Conservation (phyloP, 495 filamentous ascomycete genomes). For the Astrothelium macrocarpum region DNA sequence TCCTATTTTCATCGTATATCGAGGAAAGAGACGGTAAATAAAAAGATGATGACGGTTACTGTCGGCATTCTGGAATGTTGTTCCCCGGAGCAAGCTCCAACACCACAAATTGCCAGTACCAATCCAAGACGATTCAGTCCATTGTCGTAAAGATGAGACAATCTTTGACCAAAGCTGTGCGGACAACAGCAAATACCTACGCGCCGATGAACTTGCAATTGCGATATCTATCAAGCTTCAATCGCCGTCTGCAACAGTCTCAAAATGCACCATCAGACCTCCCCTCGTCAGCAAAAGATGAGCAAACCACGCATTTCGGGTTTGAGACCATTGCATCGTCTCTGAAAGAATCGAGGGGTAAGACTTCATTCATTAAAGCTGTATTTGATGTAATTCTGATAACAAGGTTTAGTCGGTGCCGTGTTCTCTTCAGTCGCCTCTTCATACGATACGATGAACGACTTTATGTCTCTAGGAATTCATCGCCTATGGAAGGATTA, state of each 20-base stretch:
- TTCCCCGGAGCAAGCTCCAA: neutral
- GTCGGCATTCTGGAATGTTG: neutral
- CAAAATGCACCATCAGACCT: slow-evolving; percentile 24
- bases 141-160: neutral
- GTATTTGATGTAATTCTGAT: neutral
- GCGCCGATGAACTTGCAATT: neutral
- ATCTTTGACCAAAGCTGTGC: neutral
- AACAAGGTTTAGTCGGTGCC: slow-evolving; percentile 51
- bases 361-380: slow-evolving; percentile 6
- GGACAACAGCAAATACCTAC: neutral
- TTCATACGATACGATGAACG: slow-evolving; percentile 94
- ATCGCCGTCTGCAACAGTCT: slow-evolving; percentile 36
- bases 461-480: slow-evolving; percentile 95
- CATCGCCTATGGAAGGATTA: slow-evolving; percentile 98
- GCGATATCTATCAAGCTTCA: slow-evolving; percentile 45
- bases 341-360: slow-evolving; percentile 69
- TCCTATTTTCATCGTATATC: neutral
- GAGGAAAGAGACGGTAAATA: neutral
- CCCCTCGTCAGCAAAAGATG: slow-evolving; percentile 24
- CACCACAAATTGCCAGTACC: neutral
- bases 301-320: slow-evolving; percentile 82
- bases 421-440: slow-evolving; percentile 95
- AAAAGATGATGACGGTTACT: neutral
- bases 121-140: neutral
- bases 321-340: slow-evolving; percentile 78